Conservation (phyloP, 306 rosid species). For the Quillaja saponaria region DNA sequence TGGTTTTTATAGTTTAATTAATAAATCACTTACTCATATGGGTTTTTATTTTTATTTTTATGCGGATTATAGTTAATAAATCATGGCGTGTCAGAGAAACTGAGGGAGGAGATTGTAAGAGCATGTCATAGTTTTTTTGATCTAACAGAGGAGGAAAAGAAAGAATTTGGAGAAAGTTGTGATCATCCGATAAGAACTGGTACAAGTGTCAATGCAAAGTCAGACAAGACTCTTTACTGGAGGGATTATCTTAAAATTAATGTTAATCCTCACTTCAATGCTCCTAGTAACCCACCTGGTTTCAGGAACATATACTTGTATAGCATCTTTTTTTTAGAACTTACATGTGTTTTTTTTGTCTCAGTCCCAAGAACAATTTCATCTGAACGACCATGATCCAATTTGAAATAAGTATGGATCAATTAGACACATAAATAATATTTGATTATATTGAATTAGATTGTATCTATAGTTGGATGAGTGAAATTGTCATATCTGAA, state of each 20-base stretch:
- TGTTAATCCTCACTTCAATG: conserved; percentile 60
- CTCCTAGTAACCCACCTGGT: conserved; percentile 51
- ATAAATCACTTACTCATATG: not conserved
- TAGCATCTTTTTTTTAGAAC: too few species aligned
- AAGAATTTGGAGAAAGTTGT: conserved; percentile 27
- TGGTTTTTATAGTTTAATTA: too few species aligned
- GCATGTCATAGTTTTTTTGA: conserved; percentile 41
- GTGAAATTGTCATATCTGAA: too few species aligned
- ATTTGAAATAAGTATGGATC: too few species aligned
- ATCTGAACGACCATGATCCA: too few species aligned
- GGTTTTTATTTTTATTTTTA: not conserved
- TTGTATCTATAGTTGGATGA: too few species aligned
- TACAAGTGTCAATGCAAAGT: conserved; percentile 52
- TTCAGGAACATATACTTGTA: conserved; percentile 52
- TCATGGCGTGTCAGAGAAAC: conserved; percentile 47
- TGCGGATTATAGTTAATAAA: conserved; percentile 39
- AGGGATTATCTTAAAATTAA: conserved; percentile 64
- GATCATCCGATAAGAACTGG: conserved; percentile 59
- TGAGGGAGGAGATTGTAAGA: conserved; percentile 38
- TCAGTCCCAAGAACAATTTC: too few species aligned
- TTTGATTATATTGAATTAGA: too few species aligned
- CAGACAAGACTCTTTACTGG: conserved; percentile 51
- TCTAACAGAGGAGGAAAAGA: conserved; percentile 48
- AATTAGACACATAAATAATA: too few species aligned
- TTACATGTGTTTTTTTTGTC: too few species aligned